phyloP scores from a whole-genome alignment of 2,329 filamentous ascomycete genomes.

The Trichoderma polysporum region DNA sequence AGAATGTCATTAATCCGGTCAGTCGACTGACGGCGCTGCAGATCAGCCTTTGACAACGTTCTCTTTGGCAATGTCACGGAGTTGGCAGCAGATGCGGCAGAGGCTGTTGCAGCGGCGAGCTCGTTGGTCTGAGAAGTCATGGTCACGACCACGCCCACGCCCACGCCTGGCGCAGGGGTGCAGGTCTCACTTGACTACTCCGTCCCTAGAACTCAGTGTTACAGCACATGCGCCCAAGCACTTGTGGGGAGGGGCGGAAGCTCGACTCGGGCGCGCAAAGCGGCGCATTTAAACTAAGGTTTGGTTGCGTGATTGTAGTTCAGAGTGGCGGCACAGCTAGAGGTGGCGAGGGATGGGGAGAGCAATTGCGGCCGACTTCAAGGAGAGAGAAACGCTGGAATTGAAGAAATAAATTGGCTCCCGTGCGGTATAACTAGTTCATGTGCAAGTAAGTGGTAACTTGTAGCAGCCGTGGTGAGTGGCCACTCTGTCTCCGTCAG shows the following conservation, averaged over 20 bases:
- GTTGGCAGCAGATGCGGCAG: not conserved
- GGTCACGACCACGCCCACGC: constrained; percentile 9
- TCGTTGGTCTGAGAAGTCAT: constrained; percentile 6
- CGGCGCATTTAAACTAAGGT: constrained; percentile 3
- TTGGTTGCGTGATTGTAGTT: constrained; percentile 16
- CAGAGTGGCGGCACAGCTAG: constrained; percentile 4
- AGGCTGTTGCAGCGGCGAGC: not conserved
- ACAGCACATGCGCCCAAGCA: constrained; percentile 9
- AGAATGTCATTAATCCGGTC: constrained; percentile 47
- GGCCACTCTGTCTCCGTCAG: constrained; percentile 10
- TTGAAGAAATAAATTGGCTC: not conserved
- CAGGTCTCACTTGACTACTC: constrained; percentile 10
- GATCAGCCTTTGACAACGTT: constrained; percentile 25
- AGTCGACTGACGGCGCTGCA: constrained; percentile 34
- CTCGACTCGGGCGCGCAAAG: not conserved
- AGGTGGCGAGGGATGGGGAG: not conserved
- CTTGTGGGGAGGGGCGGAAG: constrained; percentile 1
- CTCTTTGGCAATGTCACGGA: constrained; percentile 17
- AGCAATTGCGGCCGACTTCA: not conserved
- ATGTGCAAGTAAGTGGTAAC: not conserved
- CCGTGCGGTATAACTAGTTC: not conserved
- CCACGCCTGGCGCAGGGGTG: not conserved
- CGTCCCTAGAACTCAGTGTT: not conserved
- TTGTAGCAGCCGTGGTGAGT: not conserved
- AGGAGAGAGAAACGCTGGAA: not conserved